phyloP scores from a whole-genome alignment of 495 filamentous ascomycete species.

The Xylaria acuta region DNA sequence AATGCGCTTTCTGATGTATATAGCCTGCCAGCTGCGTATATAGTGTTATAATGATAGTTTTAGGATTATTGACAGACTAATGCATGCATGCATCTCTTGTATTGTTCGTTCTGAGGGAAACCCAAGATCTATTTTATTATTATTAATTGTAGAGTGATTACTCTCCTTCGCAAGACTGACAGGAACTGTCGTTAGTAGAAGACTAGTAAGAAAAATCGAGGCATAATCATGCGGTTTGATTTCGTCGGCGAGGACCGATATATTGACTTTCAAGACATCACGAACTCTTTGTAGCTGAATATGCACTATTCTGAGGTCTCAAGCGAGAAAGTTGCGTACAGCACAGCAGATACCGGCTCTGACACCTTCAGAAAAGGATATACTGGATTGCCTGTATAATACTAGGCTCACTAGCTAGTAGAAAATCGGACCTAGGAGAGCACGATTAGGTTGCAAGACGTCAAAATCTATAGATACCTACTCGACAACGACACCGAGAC shows the following conservation, averaged over 20 bases:
- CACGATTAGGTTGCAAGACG: not conserved
- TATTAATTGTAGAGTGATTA: not conserved
- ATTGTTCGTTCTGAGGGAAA: not conserved
- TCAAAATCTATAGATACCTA: not conserved
- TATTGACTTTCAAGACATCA: not conserved
- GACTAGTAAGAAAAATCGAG: not conserved
- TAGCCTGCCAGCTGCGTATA: not conserved
- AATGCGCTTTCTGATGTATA: not conserved
- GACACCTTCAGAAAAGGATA: not conserved
- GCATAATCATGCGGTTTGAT: not conserved
- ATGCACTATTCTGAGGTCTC: not conserved
- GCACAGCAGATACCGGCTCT: not conserved
- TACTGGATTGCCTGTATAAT: not conserved
- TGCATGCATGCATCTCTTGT: not conserved
- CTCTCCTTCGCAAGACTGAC: not conserved
- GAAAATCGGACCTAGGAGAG: not conserved
- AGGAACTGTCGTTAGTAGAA: not conserved
- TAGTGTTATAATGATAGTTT: not conserved
- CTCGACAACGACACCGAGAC: not conserved
- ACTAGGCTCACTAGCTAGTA: not conserved
- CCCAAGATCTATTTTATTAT: not conserved
- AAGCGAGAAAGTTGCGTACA: not conserved
- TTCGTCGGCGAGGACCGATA: not conserved
- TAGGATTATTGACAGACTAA: not conserved
- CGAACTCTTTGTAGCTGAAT: not conserved